Evolutionary conservation across 139 green algal genomes (phyloP).

Genomic region (Chlorella sp.): DNA sequence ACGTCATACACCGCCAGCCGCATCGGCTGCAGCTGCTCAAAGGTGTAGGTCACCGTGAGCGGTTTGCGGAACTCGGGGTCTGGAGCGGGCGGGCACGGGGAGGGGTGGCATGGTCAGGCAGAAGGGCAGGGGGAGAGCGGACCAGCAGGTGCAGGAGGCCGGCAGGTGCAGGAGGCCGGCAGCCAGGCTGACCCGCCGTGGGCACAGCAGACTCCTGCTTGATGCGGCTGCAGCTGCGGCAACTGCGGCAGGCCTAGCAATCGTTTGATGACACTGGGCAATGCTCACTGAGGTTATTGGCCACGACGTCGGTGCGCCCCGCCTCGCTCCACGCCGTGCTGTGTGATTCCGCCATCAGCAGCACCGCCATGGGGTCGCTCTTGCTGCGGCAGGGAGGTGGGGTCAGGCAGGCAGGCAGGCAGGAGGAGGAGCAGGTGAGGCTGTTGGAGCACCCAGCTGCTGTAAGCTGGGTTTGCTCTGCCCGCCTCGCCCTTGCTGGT

Average conservation of each 20-base stretch:
- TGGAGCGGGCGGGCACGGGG: background rate
- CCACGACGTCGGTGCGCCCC: slow-evolving; percentile 47
- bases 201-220: background rate
- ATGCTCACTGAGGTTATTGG: slow-evolving; percentile 40
- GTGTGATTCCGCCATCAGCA: slow-evolving; percentile 16
- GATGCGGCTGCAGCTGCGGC: background rate
- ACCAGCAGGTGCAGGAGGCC: no score
- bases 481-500: background rate
- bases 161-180: background rate
- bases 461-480: background rate
- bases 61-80: slow-evolving; percentile 46
- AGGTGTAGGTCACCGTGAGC: slow-evolving; percentile 41
- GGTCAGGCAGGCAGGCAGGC: background rate
- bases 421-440: background rate
- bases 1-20: slow-evolving; percentile 47
- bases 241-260: background rate
- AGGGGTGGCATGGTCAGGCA: background rate
- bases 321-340: slow-evolving; percentile 28
- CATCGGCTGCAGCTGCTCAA: slow-evolving; percentile 47
- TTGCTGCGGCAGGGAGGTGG: slow-evolving; percentile 21
- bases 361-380: slow-evolving; percentile 46
- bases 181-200: background rate
- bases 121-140: background rate
- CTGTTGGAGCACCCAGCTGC: background rate
- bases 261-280: background rate